A percentile compares a stretch with the other conserved stretches of the same genome.
These are phyloP conservation scores for Phytophthora meadii DNA, from an alignment of 352 stramenopile genomes.

Conservation along the genomic window DNA sequence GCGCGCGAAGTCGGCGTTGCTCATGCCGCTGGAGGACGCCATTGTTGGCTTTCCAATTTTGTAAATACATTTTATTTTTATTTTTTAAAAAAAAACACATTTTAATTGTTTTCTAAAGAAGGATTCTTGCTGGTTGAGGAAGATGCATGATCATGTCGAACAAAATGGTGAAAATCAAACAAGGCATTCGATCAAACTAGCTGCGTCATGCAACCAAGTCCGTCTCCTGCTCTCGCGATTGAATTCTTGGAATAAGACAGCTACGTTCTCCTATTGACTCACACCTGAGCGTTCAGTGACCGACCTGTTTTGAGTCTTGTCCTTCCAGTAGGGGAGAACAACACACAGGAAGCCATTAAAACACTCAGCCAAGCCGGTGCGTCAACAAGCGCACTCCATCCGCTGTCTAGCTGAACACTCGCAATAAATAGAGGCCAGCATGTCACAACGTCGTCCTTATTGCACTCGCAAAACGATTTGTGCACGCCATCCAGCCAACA, in stretches of 20 bases:
- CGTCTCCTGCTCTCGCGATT: conserved; percentile 8
- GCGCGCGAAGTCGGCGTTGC: conserved; percentile 84
- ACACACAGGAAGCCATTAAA: conserved; percentile 18
- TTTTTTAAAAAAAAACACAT: no score
- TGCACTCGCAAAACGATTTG: conserved; percentile 17
- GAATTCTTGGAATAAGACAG: conserved; percentile 36
- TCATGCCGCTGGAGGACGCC: conserved; percentile 41
- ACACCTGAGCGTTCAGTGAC: conserved; percentile 7
- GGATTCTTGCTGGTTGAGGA: no score
- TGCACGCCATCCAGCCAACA: conserved; percentile 13
- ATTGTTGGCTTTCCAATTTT: not conserved
- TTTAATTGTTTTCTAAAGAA: no score
- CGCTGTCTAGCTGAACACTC: conserved; percentile 27
- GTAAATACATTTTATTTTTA: no score
- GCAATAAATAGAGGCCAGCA: conserved; percentile 41
- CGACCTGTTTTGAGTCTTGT: conserved; percentile 10
- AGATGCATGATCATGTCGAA: not conserved
- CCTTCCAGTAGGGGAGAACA: conserved; percentile 41
- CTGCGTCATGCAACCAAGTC: conserved; percentile 37
- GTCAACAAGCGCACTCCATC: conserved; percentile 9
- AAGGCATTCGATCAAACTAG: conserved; percentile 15
- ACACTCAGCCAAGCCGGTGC: conserved; percentile 15
- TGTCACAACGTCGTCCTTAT: conserved; percentile 36
- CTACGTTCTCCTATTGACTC: conserved; percentile 27
- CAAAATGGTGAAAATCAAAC: conserved; percentile 7